Conservation (phyloP, 1,284 basidiomycete species). For the Coriolopsis trogii region DNA sequence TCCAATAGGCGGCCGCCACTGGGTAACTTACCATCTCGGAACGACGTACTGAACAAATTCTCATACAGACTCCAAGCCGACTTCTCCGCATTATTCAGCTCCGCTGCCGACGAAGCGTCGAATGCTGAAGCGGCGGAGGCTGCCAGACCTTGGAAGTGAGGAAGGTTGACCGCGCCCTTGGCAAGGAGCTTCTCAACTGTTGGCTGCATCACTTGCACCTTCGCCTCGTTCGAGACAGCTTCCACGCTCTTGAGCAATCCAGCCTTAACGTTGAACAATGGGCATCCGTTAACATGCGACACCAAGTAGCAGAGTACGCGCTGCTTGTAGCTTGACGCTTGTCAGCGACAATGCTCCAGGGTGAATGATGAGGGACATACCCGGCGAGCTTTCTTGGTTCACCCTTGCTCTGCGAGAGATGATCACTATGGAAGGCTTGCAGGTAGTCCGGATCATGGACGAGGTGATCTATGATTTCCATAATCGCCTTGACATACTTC, state of each 20-base stretch:
- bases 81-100: constrained; percentile 49
- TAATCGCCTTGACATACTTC: constrained; percentile 65
- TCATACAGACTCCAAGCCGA: constrained; percentile 54
- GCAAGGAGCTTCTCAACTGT: constrained; percentile 52
- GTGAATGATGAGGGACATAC: constrained; percentile 41
- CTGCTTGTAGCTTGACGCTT: constrained; percentile 64
- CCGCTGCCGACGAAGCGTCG: constrained; percentile 47
- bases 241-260: constrained; percentile 63
- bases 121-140: constrained; percentile 58
- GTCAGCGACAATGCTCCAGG: neutral
- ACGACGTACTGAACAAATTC: constrained; percentile 45
- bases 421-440: constrained; percentile 62
- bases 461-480: constrained; percentile 62
- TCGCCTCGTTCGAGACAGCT: constrained; percentile 64
- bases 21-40: constrained; percentile 50
- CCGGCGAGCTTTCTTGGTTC: constrained; percentile 68
- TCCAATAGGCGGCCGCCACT: too few relatives aligned
- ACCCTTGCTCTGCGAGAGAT: constrained; percentile 48
- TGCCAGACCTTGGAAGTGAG: constrained; percentile 39
- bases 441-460: constrained; percentile 71
- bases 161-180: neutral
- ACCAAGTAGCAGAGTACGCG: constrained; percentile 79
- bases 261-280: constrained; percentile 51
- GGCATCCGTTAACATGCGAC: constrained; percentile 78
- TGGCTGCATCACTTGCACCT: constrained; percentile 67